Evolutionary conservation across 2,329 filamentous ascomycete genomes (phyloP), one percentile per base, ranked within the genome.

Genomic region (Biscogniauxia mediterranea): DNA sequence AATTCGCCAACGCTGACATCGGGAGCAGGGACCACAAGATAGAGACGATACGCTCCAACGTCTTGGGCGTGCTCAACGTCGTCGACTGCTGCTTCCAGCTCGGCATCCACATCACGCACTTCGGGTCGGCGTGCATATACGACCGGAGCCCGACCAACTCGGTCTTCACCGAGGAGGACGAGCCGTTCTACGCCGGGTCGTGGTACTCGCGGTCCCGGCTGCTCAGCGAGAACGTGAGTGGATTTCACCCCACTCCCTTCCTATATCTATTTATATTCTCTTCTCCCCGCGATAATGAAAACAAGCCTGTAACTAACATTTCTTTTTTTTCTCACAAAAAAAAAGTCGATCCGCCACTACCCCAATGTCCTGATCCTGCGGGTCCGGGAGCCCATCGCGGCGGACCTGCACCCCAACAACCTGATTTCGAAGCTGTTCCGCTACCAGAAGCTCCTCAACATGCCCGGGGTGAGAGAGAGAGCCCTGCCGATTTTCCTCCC

Each of bases 121-220:
- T 63, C 42, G 61, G 61, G 13, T 63, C 61, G 4, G 61, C 61
- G 5, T 63, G 61, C 32, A 63, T 63, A n/a, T 63, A 59, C 42
- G 57, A 60, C 46, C 25, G 38, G 17, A 55, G 20, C 5, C n/a
- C 23, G 6, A 28, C 46, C 15, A 19, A 13, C 17, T 28, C 13
- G 28, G 32, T 58, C 17, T 63, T 61, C 56, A 63, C 28, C 17
- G 61, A 63, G 51, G 38, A 54, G 2, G 61, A 63, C 21, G 59
- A 63, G 54, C 61, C 61, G 2, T 56, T 56, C 59, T 63, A 56
- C 19, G 38, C 19, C 5, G 59, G 42, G 21, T 63, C 55, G 26
- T 61, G 59, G 61, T 63, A 61, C 59, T 55, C 52, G 2, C 59
- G 56, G 15, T 56, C 52, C 15, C 42, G 61, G 15, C 59, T 63